A percentile compares a stretch with the other conserved stretches of the same genome.
Conservation (phyloP, 2,329 filamentous ascomycete species). For the Tolypocladium tropicale region DNA sequence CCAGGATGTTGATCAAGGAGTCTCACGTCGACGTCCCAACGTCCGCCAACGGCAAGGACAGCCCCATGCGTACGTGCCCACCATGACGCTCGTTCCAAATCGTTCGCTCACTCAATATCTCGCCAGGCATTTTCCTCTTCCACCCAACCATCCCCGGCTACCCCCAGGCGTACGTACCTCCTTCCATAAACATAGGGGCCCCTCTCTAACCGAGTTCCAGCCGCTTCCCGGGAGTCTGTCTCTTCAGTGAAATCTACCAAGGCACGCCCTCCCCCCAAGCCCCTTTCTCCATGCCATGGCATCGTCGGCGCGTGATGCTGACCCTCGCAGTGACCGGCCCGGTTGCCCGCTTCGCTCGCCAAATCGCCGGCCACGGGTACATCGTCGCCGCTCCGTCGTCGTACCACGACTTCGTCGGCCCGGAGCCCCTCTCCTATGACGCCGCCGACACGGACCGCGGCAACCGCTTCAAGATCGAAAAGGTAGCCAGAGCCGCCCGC, state of each 20-base stretch:
- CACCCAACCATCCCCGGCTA: conserved; percentile 79
- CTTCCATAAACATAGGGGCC: too few species aligned
- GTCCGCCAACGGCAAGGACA: conserved; percentile 41
- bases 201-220: conserved; percentile 20
- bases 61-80: conserved; percentile 36
- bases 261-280: conserved; percentile 36
- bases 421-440: conserved; percentile 77
- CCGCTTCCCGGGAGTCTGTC: conserved; percentile 71
- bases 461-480: conserved; percentile 76
- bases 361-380: conserved; percentile 88
- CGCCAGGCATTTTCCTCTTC: conserved; percentile 74
- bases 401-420: conserved; percentile 87
- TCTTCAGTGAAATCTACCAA: conserved; percentile 96
- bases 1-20: conserved; percentile 43
- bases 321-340: conserved; percentile 66
- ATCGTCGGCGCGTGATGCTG: neutral
- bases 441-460: conserved; percentile 78
- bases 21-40: conserved; percentile 39
- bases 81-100: neutral
- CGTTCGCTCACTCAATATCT: conserved; percentile 2
- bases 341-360: conserved; percentile 77
- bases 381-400: conserved; percentile 85
- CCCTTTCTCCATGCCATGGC: neutral
- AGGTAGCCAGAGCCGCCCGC: conserved; percentile 37
- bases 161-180: conserved; percentile 59